Conservation (phyloP, 176 grass and related monocot genomes). For the Poa annua region DNA sequence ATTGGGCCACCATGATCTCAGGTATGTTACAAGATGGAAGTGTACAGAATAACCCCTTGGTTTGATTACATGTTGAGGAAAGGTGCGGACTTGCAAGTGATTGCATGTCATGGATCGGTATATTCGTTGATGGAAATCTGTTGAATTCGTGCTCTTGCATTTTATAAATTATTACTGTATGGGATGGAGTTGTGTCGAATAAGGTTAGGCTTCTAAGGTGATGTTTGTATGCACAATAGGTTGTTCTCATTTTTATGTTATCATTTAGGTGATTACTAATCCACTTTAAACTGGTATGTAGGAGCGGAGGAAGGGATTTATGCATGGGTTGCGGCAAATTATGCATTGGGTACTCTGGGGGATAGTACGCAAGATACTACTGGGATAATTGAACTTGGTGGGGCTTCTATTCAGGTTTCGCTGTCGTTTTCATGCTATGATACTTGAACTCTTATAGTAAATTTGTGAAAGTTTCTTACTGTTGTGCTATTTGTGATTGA, state of each 20-base stretch:
- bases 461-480: conserved; percentile 4
- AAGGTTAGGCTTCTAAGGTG: background rate
- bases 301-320: conserved; percentile 89
- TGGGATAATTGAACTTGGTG: conserved; percentile 93
- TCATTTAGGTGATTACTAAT: conserved; percentile 19
- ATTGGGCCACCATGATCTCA: conserved; percentile 89
- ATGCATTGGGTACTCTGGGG: conserved; percentile 71
- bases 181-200: conserved; percentile 9
- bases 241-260: background rate
- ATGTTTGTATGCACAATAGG: background rate
- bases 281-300: conserved; percentile 44
- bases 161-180: conserved; percentile 6
- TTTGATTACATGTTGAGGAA: background rate
- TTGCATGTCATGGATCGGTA: background rate
- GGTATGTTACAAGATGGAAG: conserved; percentile 41
- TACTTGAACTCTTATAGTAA: background rate
- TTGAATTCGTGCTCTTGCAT: conserved; percentile 28
- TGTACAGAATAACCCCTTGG: background rate
- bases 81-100: background rate
- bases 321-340: conserved; percentile 91
- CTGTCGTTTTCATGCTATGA: conserved; percentile 33
- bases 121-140: background rate
- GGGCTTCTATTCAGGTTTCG: conserved; percentile 81
- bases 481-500: conserved; percentile 17
- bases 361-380: conserved; percentile 58